A percentile compares a stretch with the other conserved stretches of the same genome.
These are phyloP conservation scores for Phytophthora constricta DNA, from an alignment of 352 stramenopile species.

Conservation along the genomic window DNA sequence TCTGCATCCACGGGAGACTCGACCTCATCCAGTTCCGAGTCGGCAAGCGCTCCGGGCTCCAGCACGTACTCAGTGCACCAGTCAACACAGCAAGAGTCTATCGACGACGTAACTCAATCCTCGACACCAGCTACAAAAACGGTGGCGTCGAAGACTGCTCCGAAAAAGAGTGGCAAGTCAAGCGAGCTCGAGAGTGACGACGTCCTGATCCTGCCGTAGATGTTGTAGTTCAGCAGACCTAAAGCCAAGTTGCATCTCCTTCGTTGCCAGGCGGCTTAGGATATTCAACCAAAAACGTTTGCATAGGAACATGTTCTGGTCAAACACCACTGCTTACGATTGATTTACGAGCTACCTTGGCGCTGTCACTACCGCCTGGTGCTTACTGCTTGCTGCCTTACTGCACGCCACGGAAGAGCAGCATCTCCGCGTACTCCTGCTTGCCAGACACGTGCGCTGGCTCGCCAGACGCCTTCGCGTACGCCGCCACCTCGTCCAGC, in stretches of 20 bases:
- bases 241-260: background rate
- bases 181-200: background rate
- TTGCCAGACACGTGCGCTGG: constrained; percentile 68
- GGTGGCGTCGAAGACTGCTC: background rate
- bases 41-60: background rate
- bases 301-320: background rate
- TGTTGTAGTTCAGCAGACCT: background rate
- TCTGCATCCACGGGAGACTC: background rate
- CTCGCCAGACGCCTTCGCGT: constrained; percentile 57
- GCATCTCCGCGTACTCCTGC: constrained; percentile 79
- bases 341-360: background rate
- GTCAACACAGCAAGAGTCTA: background rate
- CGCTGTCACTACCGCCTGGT: background rate
- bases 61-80: background rate
- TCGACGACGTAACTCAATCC: background rate
- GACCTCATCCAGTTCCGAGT: background rate
- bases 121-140: background rate
- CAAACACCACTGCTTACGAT: background rate
- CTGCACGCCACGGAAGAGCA: constrained; percentile 53
- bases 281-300: too few species aligned
- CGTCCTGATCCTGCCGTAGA: background rate
- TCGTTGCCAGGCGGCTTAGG: background rate
- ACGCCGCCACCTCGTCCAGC: constrained; percentile 65
- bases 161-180: background rate
- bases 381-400: background rate